Evolutionary conservation across 805 yeast species (phyloP).

Genomic region (Yamadazyma philogaea): DNA sequence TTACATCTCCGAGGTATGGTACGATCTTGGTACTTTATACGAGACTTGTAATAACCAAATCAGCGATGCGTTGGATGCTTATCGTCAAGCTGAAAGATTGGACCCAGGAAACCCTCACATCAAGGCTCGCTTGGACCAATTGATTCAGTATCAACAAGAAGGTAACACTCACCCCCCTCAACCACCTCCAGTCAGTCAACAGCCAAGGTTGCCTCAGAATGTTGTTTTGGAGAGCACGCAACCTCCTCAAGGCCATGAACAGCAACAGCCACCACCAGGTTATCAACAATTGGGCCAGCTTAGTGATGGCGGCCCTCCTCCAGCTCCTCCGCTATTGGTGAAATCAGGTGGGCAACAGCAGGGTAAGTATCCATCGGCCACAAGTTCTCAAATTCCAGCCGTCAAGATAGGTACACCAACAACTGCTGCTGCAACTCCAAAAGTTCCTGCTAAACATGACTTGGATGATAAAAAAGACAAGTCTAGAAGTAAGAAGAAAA

Average conservation of each 20-base stretch:
- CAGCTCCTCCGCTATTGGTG: slow-evolving; percentile 10
- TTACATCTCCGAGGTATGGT: slow-evolving; percentile 96
- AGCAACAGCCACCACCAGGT: slow-evolving; percentile 10
- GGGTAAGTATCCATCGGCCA: slow-evolving; percentile 6
- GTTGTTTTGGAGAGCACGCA: slow-evolving; percentile 54
- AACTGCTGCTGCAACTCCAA: slow-evolving; percentile 3
- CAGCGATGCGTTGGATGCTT: slow-evolving; percentile 93
- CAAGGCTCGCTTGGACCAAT: slow-evolving; percentile 85
- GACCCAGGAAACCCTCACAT: slow-evolving; percentile 95
- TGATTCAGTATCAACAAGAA: slow-evolving; percentile 68
- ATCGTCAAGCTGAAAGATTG: slow-evolving; percentile 90
- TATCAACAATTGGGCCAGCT: slow-evolving; percentile 5
- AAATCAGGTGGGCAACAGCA: neutral
- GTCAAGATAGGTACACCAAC: slow-evolving; percentile 5
- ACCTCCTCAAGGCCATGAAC: slow-evolving; percentile 23
- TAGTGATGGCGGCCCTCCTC: slow-evolving; percentile 2
- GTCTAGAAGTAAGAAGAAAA: slow-evolving; percentile 17
- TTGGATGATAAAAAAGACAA: slow-evolving; percentile 38
- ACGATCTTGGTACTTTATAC: slow-evolving; percentile 93
- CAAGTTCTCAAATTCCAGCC: slow-evolving; percentile 6
- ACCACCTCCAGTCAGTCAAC: slow-evolving; percentile 65
- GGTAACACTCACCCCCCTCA: slow-evolving; percentile 63
- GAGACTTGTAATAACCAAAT: slow-evolving; percentile 97
- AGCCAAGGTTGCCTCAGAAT: slow-evolving; percentile 60
- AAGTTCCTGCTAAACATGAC: slow-evolving; percentile 28